Base-by-base conservation (phyloP, 75 land plant species). In the Azolla pinnata region DNA sequence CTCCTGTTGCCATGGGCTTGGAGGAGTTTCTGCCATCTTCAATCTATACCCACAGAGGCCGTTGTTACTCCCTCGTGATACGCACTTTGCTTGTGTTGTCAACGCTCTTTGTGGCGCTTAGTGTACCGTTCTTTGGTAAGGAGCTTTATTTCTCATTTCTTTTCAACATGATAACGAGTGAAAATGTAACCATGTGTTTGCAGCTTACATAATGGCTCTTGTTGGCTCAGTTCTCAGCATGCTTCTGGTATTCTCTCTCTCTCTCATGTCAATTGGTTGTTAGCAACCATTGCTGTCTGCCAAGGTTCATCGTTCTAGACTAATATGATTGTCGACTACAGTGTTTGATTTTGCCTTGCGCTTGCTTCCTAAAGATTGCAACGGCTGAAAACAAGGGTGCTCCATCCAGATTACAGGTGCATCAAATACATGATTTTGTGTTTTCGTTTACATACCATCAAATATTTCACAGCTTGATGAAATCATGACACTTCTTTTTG, bases 161-260 rank as follows among this genome's bases (percentile, higher is more conserved):
- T 48, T 7, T 8, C 9, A 14, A 3, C 51, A 8, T 7, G 51
- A 48, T 48, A 9, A 48, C 19, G 51, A 12, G 14, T 20, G 9
- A 3, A 48, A 18, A 12, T 20, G 51, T 48, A 20, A 48, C 7
- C 4, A 20, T 8, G 9, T 14, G 19, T 17, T 14, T 54, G 58
- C 71, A 85, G 90, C 83, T 67, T 64, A 81, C 35, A 90, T 88
- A 35, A 83, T 92, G 96, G 81, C 96, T 0, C 56, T 92, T 53
- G 79, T 88, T 44, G 97, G 97, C 34, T 88, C 97, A 31, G 70
- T 85, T 18, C 83, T 92, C 31, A 85, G 91, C 25, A 92, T 92
- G 90, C 73, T 87, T 32, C 79, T 88, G 26, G 87, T 87, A 70
- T 66, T 71, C 10, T 35, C 12, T 35, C 40, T 12, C 5, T 35